phyloP scores from a whole-genome alignment of 2,329 filamentous ascomycete genomes.

The Meredithiella fracta region DNA sequence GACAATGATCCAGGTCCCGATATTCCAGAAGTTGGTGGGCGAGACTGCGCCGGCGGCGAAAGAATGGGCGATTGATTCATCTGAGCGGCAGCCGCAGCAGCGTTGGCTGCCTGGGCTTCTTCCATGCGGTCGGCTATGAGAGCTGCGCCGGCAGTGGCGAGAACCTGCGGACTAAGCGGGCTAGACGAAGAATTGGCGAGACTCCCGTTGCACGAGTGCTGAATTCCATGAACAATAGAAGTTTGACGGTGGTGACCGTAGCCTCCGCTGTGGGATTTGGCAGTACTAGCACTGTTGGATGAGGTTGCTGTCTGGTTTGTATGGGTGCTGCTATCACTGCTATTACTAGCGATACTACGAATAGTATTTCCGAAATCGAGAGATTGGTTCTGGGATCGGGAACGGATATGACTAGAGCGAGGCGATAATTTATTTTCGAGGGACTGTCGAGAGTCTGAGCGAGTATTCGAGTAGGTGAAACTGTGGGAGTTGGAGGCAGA shows the following conservation, averaged over 20 bases:
- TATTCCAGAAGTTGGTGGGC: constrained; percentile 23
- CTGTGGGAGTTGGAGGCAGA: constrained; percentile 18
- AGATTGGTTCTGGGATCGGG: constrained; percentile 24
- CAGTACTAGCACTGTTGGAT: constrained; percentile 17
- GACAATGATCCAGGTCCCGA: constrained; percentile 30
- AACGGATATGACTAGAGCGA: constrained; percentile 16
- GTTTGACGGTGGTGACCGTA: constrained; percentile 92
- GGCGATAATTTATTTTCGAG: constrained; percentile 33
- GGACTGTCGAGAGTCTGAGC: constrained; percentile 41
- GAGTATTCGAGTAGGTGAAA: constrained; percentile 26
- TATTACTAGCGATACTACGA: neutral
- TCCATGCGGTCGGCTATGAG: constrained; percentile 36
- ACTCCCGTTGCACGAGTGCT: constrained; percentile 83
- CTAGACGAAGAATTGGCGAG: constrained; percentile 63
- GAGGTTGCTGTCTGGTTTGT: neutral
- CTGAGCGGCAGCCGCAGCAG: neutral
- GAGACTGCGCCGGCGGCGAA: constrained; percentile 22
- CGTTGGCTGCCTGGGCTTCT: constrained; percentile 18
- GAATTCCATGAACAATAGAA: constrained; percentile 90
- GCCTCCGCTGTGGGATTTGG: constrained; percentile 30
- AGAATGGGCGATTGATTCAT: neutral
- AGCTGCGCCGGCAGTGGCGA: constrained; percentile 48
- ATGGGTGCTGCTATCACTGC: neutral
- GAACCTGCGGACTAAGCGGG: constrained; percentile 76
- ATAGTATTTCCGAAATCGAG: constrained; percentile 19